phyloP scores from a whole-genome alignment of 2,329 filamentous ascomycete genomes.

The Calonectria honghensis region DNA sequence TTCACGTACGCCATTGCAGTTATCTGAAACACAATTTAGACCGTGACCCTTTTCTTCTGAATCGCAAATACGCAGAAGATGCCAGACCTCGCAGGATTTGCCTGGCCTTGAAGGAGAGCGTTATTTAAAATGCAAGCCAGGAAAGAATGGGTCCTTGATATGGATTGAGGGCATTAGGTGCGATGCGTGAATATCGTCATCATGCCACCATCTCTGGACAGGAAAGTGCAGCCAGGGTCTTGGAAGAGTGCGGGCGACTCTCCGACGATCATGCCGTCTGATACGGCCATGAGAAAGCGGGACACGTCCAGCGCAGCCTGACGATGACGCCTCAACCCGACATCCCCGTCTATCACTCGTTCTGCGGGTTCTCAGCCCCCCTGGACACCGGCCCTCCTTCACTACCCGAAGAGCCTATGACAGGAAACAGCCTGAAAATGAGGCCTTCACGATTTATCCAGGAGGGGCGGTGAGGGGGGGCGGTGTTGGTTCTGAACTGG shows the following conservation, averaged over 20 bases:
- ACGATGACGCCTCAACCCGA: slow-evolving; percentile 1
- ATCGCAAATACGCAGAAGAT: background rate
- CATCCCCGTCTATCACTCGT: background rate
- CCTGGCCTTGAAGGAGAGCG: background rate
- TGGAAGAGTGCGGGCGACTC: background rate
- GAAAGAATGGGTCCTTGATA: background rate
- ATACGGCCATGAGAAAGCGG: background rate
- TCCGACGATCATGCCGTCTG: background rate
- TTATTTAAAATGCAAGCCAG: background rate
- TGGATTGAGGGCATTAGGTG: background rate
- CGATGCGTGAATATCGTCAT: background rate
- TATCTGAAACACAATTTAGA: background rate
- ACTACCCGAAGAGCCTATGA: background rate
- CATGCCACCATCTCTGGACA: background rate
- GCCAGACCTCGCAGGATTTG: background rate
- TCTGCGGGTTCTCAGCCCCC: background rate
- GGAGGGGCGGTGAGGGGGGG: background rate
- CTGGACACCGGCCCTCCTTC: background rate
- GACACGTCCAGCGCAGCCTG: background rate
- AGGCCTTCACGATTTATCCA: slow-evolving; percentile 12
- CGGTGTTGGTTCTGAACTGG: background rate
- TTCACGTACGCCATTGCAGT: background rate
- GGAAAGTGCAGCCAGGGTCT: background rate
- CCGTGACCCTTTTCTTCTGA: background rate
- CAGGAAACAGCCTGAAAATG: slow-evolving; percentile 4